Evolutionary conservation across 192 early-diverging fungal species (phyloP), one percentile per base, ranked within the genome.

Genomic region (Linnemannia zychae): DNA sequence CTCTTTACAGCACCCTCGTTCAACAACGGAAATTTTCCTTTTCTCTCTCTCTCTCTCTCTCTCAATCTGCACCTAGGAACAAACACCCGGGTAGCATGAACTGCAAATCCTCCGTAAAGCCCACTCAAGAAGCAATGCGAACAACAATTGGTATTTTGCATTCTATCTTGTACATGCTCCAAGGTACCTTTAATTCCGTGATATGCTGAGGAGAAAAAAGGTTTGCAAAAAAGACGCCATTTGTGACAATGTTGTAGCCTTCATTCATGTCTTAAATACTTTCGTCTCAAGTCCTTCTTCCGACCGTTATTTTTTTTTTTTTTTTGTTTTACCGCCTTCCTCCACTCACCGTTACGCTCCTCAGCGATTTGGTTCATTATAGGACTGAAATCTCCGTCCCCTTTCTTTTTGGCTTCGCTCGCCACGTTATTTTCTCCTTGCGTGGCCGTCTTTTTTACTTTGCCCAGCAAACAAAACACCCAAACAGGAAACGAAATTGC

Each of bases 351-450:
- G 12, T 48, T n/a, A n/a, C n/a, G n/a, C n/a, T 48, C 4, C 47
- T 48, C 49, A 20, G 5, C 7, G 16, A 57, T 37, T 18, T 16
- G 66, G 31, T n/a, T 24, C 20, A 47, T 12, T 24, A 3, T 40
- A 70, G 2, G n/a, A n/a, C n/a, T 28, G 24, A 48, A 46, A 71
- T 28, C 24, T 16, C 69, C 44, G 37, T 28, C 20, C 28, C 9
- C 44, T 22, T 13, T 71, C n/a, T 6, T 49, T 46, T 63, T 63
- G 1, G 9, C 15, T 63, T 63, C 28, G 2, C 22, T 12, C 12
- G n/a, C 53, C 24, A 57, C 53, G 53, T 57, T 57, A 57, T 57
- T 57, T n/a, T n/a, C n/a, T n/a, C n/a, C n/a, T n/a, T 57, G 53
- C 7, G n/a, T 9, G 40, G 40, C 40, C 40, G 3, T 15, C 2